Conservation (phyloP, 768 basidiomycete species). For the Russula griseocarnosa region DNA sequence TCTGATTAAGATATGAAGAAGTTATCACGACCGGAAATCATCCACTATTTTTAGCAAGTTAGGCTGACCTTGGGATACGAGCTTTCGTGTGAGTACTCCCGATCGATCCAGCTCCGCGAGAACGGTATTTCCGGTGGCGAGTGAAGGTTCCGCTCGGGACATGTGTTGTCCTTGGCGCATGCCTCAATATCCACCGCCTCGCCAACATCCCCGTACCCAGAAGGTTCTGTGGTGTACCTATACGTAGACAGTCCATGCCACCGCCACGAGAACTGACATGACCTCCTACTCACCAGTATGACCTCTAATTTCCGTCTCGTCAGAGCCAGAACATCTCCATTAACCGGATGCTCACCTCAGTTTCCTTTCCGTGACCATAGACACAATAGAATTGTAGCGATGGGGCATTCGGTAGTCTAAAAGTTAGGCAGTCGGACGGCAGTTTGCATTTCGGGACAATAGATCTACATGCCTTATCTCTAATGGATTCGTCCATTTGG, state of each 20-base stretch:
- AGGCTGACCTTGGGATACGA: conserved; percentile 49
- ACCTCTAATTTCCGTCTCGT: conserved; percentile 47
- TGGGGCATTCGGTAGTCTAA: conserved; percentile 81
- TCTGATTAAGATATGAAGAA: conserved; percentile 35
- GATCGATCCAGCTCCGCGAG: conserved; percentile 79
- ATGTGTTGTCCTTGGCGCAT: conserved; percentile 47
- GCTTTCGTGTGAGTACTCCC: conserved; percentile 65
- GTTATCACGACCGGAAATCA: background rate
- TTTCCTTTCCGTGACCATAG: conserved; percentile 95
- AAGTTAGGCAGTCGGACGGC: background rate
- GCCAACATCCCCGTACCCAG: conserved; percentile 42
- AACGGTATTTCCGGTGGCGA: conserved; percentile 51
- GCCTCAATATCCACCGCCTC: conserved; percentile 29
- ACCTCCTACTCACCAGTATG: conserved; percentile 61
- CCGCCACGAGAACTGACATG: background rate
- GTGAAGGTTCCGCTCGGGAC: conserved; percentile 39
- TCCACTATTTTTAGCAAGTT: background rate
- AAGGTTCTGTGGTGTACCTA: conserved; percentile 70
- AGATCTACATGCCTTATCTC: conserved; percentile 52
- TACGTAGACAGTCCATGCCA: background rate
- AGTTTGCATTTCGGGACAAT: background rate
- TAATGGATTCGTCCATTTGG: conserved; percentile 91
- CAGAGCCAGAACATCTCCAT: conserved; percentile 1
- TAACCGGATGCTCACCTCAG: conserved; percentile 56
- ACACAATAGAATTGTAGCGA: conserved; percentile 90